Conservation (phyloP, 2,329 filamentous ascomycete genomes). For the Alternaria triticina region DNA sequence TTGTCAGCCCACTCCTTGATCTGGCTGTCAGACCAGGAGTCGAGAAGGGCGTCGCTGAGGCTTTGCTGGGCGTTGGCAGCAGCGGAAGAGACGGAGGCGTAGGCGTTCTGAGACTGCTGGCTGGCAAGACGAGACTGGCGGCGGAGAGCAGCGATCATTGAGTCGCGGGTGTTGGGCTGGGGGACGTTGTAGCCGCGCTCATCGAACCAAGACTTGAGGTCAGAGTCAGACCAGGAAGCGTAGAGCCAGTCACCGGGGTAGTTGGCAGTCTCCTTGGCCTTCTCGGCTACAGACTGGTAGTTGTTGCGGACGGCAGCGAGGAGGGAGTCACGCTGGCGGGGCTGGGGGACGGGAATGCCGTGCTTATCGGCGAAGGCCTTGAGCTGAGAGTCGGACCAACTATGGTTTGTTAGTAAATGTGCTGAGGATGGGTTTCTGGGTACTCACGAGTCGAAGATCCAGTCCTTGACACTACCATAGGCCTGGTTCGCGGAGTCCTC, state of each 20-base stretch:
- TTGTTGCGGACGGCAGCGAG: slow-evolving; percentile 78
- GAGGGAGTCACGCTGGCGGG: slow-evolving; percentile 81
- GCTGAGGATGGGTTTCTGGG: background rate
- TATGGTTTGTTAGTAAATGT: slow-evolving; percentile 53
- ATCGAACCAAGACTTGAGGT: slow-evolving; percentile 93
- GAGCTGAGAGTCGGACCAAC: slow-evolving; percentile 91
- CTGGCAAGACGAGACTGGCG: slow-evolving; percentile 86
- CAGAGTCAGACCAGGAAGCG: slow-evolving; percentile 87
- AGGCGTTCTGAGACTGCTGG: slow-evolving; percentile 66
- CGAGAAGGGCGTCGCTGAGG: slow-evolving; percentile 82
- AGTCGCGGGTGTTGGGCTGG: slow-evolving; percentile 83
- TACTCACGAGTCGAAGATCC: slow-evolving; percentile 82
- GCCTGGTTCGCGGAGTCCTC: slow-evolving; percentile 77
- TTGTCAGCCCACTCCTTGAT: slow-evolving; percentile 94
- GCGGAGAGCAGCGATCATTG: slow-evolving; percentile 85
- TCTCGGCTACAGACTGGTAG: slow-evolving; percentile 80
- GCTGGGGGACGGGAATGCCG: slow-evolving; percentile 84
- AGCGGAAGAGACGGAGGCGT: slow-evolving; percentile 53
- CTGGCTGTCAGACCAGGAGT: slow-evolving; percentile 87
- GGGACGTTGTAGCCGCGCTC: slow-evolving; percentile 84
- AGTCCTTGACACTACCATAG: slow-evolving; percentile 77
- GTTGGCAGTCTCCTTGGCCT: slow-evolving; percentile 74
- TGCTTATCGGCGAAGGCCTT: slow-evolving; percentile 93
- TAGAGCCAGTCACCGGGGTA: slow-evolving; percentile 98
- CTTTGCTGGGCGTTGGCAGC: slow-evolving; percentile 69